Evolutionary conservation across 202 grass and related monocot species (phyloP), one percentile per base, ranked within the genome.

Genomic region (Zizania palustris): DNA sequence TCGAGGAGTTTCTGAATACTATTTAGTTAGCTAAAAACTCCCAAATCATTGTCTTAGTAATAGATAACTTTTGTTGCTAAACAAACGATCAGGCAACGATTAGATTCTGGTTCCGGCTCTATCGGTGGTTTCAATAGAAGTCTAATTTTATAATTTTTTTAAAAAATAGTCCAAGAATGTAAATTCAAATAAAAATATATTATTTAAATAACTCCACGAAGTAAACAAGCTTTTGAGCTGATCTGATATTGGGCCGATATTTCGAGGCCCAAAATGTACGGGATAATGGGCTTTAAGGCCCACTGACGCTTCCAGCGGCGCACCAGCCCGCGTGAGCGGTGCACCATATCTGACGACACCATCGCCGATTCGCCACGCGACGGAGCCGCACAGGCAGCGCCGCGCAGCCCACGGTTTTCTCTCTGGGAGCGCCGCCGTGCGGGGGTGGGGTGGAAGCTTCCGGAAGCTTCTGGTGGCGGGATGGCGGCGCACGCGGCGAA

Each of bases 401-500:
- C 4, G 28, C 45, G 7, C 1, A 65, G 13, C 46, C 34, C 69
- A 48, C 45, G 9, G 10, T 19, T 62, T 37, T 22, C 68, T n/a
- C n/a, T 16, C 60, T 7, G 3, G 46, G 21, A 11, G 15, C 45
- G 46, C 14, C 13, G 70, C 64, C 76, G 38, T 67, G 9, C 13
- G 44, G 70, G 39, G 3, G 9, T 33, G 33, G 39, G 2, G 56
- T 9, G 19, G 64, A 20, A 76, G 34, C 11, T 42, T 59, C 71
- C 9, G 5, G 18, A 69, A 48, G 16, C 56, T 81, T 67, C 39
- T 11, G 46, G 34, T 0, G 45, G 38, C 18, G 7, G 11, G 63
- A 83, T 83, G 79, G 68, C 9, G 59, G 67, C 77, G 62, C 63
- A 73, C 28, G 85, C 68, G 71, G 71, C 60, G 28, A 93, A 93